phyloP scores from a whole-genome alignment of 192 early-diverging fungal species.

The Coemansia biformis region DNA sequence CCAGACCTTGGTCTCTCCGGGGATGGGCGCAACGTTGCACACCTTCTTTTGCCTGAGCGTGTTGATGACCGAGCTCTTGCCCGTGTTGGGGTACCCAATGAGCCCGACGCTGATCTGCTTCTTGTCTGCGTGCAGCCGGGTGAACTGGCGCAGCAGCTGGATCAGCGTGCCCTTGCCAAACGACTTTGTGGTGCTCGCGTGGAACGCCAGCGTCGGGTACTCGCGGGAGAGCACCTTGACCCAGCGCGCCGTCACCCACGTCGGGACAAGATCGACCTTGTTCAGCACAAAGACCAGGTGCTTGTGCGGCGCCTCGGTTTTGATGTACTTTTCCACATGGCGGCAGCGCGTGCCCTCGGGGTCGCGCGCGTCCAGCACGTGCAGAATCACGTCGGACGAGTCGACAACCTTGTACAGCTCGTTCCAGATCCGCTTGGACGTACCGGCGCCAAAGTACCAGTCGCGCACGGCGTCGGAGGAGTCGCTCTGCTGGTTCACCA shows the following conservation, averaged over 20 bases:
- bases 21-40: slow-evolving; percentile 96
- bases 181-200: slow-evolving; percentile 97
- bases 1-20: slow-evolving; percentile 98
- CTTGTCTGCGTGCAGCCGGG: slow-evolving; percentile 89
- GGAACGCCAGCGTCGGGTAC: slow-evolving; percentile 96
- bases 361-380: slow-evolving; percentile 97
- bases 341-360: slow-evolving; percentile 92
- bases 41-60: slow-evolving; percentile 93
- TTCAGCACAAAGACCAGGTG: slow-evolving; percentile 94
- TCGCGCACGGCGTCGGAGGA: slow-evolving; percentile 72
- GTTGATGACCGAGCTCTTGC: slow-evolving; percentile 98
- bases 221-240: slow-evolving; percentile 84
- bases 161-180: slow-evolving; percentile 98
- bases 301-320: slow-evolving; percentile 92
- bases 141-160: slow-evolving; percentile 96
- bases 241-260: slow-evolving; percentile 98
- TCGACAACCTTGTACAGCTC: slow-evolving; percentile 99
- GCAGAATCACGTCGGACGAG: slow-evolving; percentile 91
- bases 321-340: slow-evolving; percentile 86
- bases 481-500: slow-evolving; percentile 69
- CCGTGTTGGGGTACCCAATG: slow-evolving; percentile 97
- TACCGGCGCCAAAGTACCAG: slow-evolving; percentile 87
- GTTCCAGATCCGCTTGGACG: slow-evolving; percentile 97
- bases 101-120: slow-evolving; percentile 99
- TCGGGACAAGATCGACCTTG: slow-evolving; percentile 98